Conservation (phyloP, 2,329 filamentous ascomycete genomes). For the Aspergillus sp. region DNA sequence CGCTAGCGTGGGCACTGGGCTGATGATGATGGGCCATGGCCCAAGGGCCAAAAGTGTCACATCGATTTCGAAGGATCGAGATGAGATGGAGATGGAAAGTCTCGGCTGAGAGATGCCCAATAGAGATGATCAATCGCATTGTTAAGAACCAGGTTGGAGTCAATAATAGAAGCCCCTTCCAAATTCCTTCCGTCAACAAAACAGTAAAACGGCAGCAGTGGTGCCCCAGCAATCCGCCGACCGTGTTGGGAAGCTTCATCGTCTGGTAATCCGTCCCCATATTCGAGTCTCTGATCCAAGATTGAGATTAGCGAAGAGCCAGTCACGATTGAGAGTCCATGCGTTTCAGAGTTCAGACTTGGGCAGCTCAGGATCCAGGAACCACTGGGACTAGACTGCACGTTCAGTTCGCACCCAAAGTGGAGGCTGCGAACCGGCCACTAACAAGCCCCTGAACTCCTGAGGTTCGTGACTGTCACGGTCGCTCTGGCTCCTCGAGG, state of each 20-base stretch:
- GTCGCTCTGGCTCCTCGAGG: neutral
- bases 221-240: too few species aligned
- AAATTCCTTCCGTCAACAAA: too few species aligned
- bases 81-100: neutral
- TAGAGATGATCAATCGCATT: neutral
- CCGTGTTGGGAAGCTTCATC: too few species aligned
- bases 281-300: conserved; percentile 2
- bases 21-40: too few species aligned
- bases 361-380: conserved; percentile 9
- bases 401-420: conserved; percentile 6
- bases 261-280: neutral
- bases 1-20: too few species aligned
- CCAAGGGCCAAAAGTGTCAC: neutral
- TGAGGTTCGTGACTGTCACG: conserved; percentile 16
- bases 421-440: conserved; percentile 19
- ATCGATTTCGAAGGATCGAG: neutral
- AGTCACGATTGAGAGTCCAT: neutral
- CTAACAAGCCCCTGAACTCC: conserved; percentile 21
- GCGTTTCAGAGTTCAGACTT: conserved; percentile 6
- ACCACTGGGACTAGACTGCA: conserved; percentile 8
- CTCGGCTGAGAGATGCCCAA: neutral
- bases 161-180: too few species aligned
- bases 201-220: too few species aligned
- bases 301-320: neutral
- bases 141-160: neutral